A percentile compares a stretch with the other conserved stretches of the same genome.
These are phyloP conservation scores for Fusarium palustre DNA, from an alignment of 2,329 filamentous ascomycete species.

Conservation along the genomic window DNA sequence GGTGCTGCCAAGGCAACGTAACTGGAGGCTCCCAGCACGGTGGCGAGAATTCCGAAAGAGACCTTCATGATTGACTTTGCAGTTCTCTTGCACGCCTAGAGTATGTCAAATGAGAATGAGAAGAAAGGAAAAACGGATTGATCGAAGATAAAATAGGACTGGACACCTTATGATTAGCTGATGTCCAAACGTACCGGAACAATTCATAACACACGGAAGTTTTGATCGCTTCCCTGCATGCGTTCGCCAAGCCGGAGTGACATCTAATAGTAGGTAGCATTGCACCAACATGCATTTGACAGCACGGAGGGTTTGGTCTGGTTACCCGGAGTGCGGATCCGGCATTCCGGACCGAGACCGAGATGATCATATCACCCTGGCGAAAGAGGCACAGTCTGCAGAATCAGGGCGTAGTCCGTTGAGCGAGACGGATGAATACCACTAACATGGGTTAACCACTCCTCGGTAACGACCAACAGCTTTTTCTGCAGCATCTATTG, in stretches of 20 bases:
- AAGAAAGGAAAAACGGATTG: fast-evolving
- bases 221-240: not conserved
- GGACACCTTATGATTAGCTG: not conserved
- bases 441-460: not conserved
- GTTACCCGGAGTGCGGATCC: not conserved
- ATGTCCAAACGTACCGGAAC: not conserved
- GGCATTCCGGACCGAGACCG: not conserved
- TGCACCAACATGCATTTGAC: not conserved
- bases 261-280: not conserved
- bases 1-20: not conserved
- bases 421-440: not conserved
- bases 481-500: too few species aligned
- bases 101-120: fast-evolving
- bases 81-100: fast-evolving
- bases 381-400: not conserved
- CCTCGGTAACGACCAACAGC: not conserved
- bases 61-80: not conserved
- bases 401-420: not conserved
- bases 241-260: not conserved
- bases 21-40: not conserved
- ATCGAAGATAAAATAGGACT: not conserved
- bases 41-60: not conserved
- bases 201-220: not conserved
- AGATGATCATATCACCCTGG: not conserved
- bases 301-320: too few species aligned